Evolutionary conservation across 495 filamentous ascomycete species (phyloP), one percentile per base, ranked within the genome.

Genomic region (Daldinia decipiens): DNA sequence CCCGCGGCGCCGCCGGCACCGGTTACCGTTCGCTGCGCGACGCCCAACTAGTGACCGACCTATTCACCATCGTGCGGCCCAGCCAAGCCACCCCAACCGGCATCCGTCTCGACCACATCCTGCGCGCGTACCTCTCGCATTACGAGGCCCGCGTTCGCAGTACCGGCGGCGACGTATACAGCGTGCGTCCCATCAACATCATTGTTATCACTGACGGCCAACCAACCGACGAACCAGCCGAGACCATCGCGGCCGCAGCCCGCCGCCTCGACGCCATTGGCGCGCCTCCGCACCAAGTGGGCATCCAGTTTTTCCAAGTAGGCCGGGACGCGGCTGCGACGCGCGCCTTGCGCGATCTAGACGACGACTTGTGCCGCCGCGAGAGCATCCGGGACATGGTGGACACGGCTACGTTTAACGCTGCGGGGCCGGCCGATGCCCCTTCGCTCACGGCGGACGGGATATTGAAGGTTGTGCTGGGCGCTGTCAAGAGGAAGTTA

Each of bases 231-330:
- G 92, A 95, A 70, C 79, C 91, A 11, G 92, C 96, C 79, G 82
- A 80, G 52, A 83, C 91, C 11, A 90, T 99, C 63, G 81, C 92
- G 11, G 74, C 78, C 7, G 83, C 86, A 0, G 95, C 94, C 0
- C 82, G 86, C 78, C 87, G 86, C 67, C 82, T 99, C 24, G 95
- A 98, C 76, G 79, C 76, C 17, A 76, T 90, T 4, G 84, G 89
- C 36, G 94, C 94, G 0, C 87, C 90, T 34, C 85, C 93, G 26
- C 92, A 92, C 85, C 95, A 99, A 81, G 83, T 98, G 12, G 95
- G 96, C 12, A 89, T 99, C 62, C 95, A 99, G 79, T 98, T 99
- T 81, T 95, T 99, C 81, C 95, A 99, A 82, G 91, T 98, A 59
- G 95, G 95, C 53, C 84, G 88, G 32, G 93, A 97, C 73, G 69